Evolutionary conservation across 331 rosid species (phyloP).

Genomic region (Quercus tomentella): DNA sequence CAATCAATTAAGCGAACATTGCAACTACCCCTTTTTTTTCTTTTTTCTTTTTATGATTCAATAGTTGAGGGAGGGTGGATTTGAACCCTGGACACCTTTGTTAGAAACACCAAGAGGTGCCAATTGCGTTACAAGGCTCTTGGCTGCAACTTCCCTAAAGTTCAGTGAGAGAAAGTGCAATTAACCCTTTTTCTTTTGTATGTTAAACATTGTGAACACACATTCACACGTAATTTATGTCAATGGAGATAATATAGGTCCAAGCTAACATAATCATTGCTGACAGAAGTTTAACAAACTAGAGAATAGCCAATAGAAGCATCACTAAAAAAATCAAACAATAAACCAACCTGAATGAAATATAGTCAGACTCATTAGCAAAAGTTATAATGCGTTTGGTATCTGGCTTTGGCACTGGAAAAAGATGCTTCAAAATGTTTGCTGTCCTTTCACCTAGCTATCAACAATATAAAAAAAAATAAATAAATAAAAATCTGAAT

Average conservation of each 20-base stretch:
- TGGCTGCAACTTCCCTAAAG: too few species aligned
- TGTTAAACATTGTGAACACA: not conserved
- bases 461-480: slow-evolving; percentile 8
- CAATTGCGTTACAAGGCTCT: too few species aligned
- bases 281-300: not conserved
- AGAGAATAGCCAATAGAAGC: not conserved
- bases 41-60: too few species aligned
- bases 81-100: too few species aligned
- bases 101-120: too few species aligned
- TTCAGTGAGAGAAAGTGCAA: too few species aligned
- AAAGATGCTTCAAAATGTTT: slow-evolving; percentile 78
- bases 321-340: not conserved
- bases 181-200: too few species aligned
- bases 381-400: slow-evolving; percentile 80
- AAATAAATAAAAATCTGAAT: too few species aligned
- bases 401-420: slow-evolving; percentile 92
- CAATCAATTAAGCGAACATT: too few species aligned
- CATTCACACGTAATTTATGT: not conserved
- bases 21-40: too few species aligned
- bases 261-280: not conserved
- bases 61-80: too few species aligned
- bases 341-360: slow-evolving; percentile 77
- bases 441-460: slow-evolving; percentile 86
- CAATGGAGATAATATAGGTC: not conserved
- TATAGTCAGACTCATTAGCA: slow-evolving; percentile 70